Conservation (phyloP, 495 filamentous ascomycete species). For the Aspergillus avenaceus region DNA sequence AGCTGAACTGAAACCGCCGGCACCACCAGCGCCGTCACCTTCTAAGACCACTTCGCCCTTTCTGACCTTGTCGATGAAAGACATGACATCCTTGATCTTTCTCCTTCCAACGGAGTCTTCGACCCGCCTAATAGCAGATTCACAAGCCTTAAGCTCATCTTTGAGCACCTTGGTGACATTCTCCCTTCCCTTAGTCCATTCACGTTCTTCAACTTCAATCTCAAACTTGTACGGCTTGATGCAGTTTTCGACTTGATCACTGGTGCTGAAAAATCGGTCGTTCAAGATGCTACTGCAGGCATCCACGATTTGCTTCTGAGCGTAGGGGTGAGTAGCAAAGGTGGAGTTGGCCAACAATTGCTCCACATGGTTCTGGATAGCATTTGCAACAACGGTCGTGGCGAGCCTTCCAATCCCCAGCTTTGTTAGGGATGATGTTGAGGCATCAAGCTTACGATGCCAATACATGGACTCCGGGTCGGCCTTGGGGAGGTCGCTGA, state of each 20-base stretch:
- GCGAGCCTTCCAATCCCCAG: constrained; percentile 89
- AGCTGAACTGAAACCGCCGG: constrained; percentile 84
- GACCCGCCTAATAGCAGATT: constrained; percentile 68
- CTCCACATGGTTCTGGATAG: constrained; percentile 83
- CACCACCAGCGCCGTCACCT: constrained; percentile 75
- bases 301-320: constrained; percentile 83
- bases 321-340: constrained; percentile 86
- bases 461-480: constrained; percentile 82
- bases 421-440: constrained; percentile 83
- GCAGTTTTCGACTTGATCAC: constrained; percentile 98
- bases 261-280: constrained; percentile 92
- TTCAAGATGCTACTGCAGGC: constrained; percentile 84
- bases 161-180: constrained; percentile 74
- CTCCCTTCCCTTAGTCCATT: constrained; percentile 81
- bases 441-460: constrained; percentile 92
- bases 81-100: constrained; percentile 84
- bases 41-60: constrained; percentile 81
- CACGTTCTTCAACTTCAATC: constrained; percentile 84
- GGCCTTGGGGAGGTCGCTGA: constrained; percentile 74
- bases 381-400: constrained; percentile 81
- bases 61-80: constrained; percentile 82
- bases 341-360: constrained; percentile 70
- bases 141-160: constrained; percentile 77
- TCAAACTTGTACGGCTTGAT: constrained; percentile 99
- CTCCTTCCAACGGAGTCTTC: constrained; percentile 71